phyloP scores from a whole-genome alignment of 805 yeast species.

The Priceomyces fermenticarens region DNA sequence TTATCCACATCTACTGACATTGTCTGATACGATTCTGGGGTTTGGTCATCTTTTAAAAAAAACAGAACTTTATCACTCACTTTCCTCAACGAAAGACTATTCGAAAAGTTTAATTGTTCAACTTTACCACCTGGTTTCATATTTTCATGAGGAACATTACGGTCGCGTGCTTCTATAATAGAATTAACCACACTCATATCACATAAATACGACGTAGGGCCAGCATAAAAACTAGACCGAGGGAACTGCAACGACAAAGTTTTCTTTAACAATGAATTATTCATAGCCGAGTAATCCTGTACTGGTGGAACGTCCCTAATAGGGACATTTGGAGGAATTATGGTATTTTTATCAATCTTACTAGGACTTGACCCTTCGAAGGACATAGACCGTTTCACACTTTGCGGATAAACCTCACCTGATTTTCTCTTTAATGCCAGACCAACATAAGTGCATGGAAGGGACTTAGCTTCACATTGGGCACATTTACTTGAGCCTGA shows the following conservation, averaged over 20 bases:
- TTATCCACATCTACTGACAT: constrained; percentile 79
- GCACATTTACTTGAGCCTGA: constrained; percentile 65
- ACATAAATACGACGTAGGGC: constrained; percentile 76
- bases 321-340: constrained; percentile 39
- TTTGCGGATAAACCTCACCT: constrained; percentile 9
- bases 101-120: constrained; percentile 76
- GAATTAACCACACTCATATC: constrained; percentile 68
- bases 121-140: constrained; percentile 39
- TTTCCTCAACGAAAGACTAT: constrained; percentile 66
- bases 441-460: constrained; percentile 73
- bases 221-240: constrained; percentile 82
- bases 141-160: constrained; percentile 12
- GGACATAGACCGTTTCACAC: constrained; percentile 16
- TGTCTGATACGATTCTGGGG: constrained; percentile 61
- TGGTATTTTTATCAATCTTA: constrained; percentile 4
- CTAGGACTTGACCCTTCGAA: constrained; percentile 7
- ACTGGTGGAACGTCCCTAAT: constrained; percentile 57
- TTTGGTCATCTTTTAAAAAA: constrained; percentile 74
- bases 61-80: constrained; percentile 78
- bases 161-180: constrained; percentile 40
- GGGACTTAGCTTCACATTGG: constrained; percentile 71
- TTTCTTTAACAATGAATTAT: constrained; percentile 61
- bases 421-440: constrained; percentile 44
- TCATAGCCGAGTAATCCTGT: constrained; percentile 64
- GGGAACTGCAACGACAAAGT: constrained; percentile 82